Base-by-base conservation (phyloP, 352 stramenopile species). In the Globisporangium orthogonon region DNA sequence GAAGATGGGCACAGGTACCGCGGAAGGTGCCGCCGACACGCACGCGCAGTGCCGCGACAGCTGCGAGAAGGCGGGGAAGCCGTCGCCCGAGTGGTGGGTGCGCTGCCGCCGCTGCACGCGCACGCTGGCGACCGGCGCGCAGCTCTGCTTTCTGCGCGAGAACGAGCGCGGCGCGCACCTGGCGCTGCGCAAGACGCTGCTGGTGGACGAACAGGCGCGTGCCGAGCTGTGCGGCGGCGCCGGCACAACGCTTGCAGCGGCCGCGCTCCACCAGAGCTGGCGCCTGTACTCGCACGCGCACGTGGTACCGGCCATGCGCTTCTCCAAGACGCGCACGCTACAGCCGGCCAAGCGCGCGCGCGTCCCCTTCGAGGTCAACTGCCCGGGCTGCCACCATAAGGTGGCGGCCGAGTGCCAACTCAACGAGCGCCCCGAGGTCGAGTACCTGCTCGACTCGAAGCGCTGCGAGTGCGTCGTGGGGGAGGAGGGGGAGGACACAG, bases 361-460 rank as follows among this genome's bases (percentile, higher is more conserved):
- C 3, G n/a, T 71, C 23, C 76, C 79, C 7, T 91, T 79, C 58
- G 76, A 79, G 67, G 31, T 91, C 14, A 65, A 61, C 31, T 91
- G 82, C 49, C 29, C 57, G 13, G 54, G 50, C 2, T 92, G 82
- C 37, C 58, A 76, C 29, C 37, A 46, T 11, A 88, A 89, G 48
- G 53, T 89, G 0, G 82, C 69, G 45, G 72, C 63, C 13, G 69
- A 86, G 33, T 69, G 81, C 40, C 53, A 83, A 13, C 54, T 91
- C 11, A 68, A 89, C 58, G 58, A 54, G 52, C 51, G 58, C 5
- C 58, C 58, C 5, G 77, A 67, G 35, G 76, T 67, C 14, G 68
- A 86, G 39, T 70, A 79, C 46, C 52, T 86, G 11, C 61, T 91
- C 18, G 66, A 87, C 55, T 70, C 69, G 11, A 88, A 78, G 52